These are phyloP conservation scores for Pyrenula massariospora DNA, from an alignment of 495 filamentous ascomycete species.

Conservation along the genomic window DNA sequence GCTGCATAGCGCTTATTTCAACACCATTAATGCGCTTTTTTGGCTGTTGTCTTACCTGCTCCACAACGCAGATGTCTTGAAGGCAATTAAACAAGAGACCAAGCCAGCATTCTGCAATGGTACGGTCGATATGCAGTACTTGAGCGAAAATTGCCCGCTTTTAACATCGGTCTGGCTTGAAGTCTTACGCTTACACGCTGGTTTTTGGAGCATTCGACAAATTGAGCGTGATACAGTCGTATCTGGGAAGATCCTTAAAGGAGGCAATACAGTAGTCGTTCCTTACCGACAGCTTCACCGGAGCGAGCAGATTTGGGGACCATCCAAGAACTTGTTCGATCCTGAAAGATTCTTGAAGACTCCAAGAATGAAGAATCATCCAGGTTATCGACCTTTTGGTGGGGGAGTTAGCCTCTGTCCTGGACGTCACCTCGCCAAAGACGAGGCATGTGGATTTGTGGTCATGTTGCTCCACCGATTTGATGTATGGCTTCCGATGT, in stretches of 20 bases:
- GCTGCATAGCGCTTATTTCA: neutral
- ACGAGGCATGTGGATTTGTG: neutral
- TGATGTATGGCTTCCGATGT: neutral
- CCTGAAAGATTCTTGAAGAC: neutral
- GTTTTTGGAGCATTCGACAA: neutral
- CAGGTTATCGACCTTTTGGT: neutral
- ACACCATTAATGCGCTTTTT: neutral
- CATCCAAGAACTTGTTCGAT: neutral
- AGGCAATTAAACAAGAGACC: conserved; percentile 1
- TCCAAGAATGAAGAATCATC: neutral
- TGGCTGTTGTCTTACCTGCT: neutral
- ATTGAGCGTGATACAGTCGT: neutral
- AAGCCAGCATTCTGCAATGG: neutral
- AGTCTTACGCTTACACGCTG: neutral
- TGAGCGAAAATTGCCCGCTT: neutral
- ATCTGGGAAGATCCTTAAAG: neutral
- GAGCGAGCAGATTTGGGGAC: neutral
- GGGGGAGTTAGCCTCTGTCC: neutral
- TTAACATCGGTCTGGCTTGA: neutral
- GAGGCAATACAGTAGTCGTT: neutral
- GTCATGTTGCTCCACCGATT: neutral
- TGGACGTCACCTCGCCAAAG: neutral
- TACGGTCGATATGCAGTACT: neutral
- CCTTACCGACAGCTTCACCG: neutral
- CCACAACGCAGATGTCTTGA: neutral